Evolutionary conservation across 2,329 filamentous ascomycete genomes (phyloP), one percentile per base, ranked within the genome.

Genomic region (Alternaria atra): DNA sequence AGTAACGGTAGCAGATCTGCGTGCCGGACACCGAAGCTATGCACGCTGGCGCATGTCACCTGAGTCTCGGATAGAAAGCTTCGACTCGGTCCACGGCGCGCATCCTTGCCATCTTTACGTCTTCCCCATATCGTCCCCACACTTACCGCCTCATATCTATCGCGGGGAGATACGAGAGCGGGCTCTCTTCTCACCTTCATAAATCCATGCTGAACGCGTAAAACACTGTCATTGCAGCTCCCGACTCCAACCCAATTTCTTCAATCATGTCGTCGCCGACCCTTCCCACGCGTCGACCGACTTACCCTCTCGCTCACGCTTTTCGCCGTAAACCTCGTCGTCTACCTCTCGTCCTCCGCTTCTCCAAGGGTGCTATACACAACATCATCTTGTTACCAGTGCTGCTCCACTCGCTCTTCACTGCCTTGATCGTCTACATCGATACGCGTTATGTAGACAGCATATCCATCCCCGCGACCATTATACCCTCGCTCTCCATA

Each of bases 321-420:
- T 74, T 77, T 37, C 80, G 82, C 61, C 79, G 77, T 47, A 84
- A 84, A 69, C 82, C 82, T 27, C 75, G 80, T 4, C 86, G 88
- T 77, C 85, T 87, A 81, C 88, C 88, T 15, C 80, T 90, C 6
- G 87, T 89, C 15, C 81, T 90, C 43, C 84, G 88, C 63, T 89
- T 90, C 76, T 83, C 86, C 73, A 89, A 89, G 73, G 88, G 88
- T 51, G 86, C 87, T 3, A 85, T 90, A 55, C 88, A 90, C 73
- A 78, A 77, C 58, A 83, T 85, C 35, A 87, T 90, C 60, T 71
- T 87, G 29, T 52, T 88, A 4, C 84, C 87, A 3, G 85, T 90
- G 8, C 55, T 84, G 15, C 74, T 87, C 4, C 87, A 90, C 77
- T 84, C 85, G 1, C 58, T 85, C 35, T 87, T 89, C 68, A 85